Base-by-base conservation (phyloP, 169 alveolate species). In the Plasmodium fragile region DNA sequence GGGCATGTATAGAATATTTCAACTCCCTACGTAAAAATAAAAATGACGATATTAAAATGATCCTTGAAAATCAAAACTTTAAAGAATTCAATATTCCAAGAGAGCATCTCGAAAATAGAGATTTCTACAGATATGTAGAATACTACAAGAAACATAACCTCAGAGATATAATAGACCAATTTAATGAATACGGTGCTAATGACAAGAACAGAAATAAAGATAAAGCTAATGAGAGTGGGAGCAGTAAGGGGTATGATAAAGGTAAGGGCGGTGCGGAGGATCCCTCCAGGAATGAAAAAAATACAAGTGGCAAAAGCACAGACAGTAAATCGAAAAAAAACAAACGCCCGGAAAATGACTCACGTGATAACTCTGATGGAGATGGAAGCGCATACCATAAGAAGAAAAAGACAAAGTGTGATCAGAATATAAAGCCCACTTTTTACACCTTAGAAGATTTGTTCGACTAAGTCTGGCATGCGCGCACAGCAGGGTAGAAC, bases 1-100 rank as follows among this genome's bases (percentile, higher is more conserved):
- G 55, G 45, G 52, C 80, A 77, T 85, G 84, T 53, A 75, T 85
- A 18, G 87, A 85, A 73, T 85, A 85, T 36, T 85, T 85, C 75
- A 85, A 75, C 28, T 69, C 81, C 18, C 41, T 85, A 73, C 77
- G 82, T 41, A 73, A 53, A 34, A 59, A 65, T 1, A 83, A 39
- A 18, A 75, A 75, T 85, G 49, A 18, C 30, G 79, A 85, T 73
- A n/a, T 85, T 43, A 73, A 85, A 52, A 7, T 18, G 34, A 85
- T 85, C 39, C 85, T 85, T 39, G 93, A 85, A 85, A 49, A 53
- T 75, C 59, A 32, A 5, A 73, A 85, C 79, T 65, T 7, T 53
- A 85, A 73, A 75, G 84, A 73, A 43, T 85, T 85, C 6, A 85
- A 85, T 75, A 85, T 73, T 34, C 85, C 83, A 41, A 73, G 34